Conservation (phyloP, 1,139 yeast genomes). For the Candida buenavistaensis region DNA sequence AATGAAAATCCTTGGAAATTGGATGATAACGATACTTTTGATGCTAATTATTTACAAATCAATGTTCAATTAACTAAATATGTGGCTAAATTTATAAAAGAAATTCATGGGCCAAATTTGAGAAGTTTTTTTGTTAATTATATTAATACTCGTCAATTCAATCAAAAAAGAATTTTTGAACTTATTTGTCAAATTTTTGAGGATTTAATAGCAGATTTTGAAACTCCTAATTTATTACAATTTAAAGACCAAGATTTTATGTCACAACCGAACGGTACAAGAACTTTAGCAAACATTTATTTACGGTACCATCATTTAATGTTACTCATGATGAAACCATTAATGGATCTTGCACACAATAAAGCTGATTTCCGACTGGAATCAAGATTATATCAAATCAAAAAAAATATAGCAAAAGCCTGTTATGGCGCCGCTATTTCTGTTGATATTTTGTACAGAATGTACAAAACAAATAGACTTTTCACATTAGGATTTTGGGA, state of each 20-base stretch:
- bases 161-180: slow-evolving; percentile 31
- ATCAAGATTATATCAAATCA: slow-evolving; percentile 16
- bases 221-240: slow-evolving; percentile 28
- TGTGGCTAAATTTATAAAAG: slow-evolving; percentile 33
- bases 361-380: too few species aligned
- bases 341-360: slow-evolving; percentile 18
- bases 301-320: slow-evolving; percentile 50
- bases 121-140: slow-evolving; percentile 40
- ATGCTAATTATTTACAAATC: slow-evolving; percentile 31
- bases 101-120: slow-evolving; percentile 38
- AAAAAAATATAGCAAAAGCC: slow-evolving; percentile 38
- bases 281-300: slow-evolving; percentile 39
- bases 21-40: slow-evolving; percentile 27
- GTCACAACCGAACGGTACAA: slow-evolving; percentile 12
- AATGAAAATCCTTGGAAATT: slow-evolving; percentile 32
- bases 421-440: slow-evolving; percentile 41
- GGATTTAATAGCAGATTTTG: slow-evolving; percentile 32
- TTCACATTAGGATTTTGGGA: slow-evolving; percentile 55
- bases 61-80: slow-evolving; percentile 43
- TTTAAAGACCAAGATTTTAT: slow-evolving; percentile 24
- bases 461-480: slow-evolving; percentile 35
- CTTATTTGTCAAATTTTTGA: slow-evolving; percentile 29
- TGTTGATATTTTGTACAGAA: slow-evolving; percentile 37
- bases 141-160: slow-evolving; percentile 42
- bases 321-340: slow-evolving; percentile 46